Percentiles rank a stretch among this genome's conserved stretches.
Evolutionary conservation across 2,329 filamentous ascomycete genomes (phyloP).

Genomic region (Alternaria gaisen): DNA sequence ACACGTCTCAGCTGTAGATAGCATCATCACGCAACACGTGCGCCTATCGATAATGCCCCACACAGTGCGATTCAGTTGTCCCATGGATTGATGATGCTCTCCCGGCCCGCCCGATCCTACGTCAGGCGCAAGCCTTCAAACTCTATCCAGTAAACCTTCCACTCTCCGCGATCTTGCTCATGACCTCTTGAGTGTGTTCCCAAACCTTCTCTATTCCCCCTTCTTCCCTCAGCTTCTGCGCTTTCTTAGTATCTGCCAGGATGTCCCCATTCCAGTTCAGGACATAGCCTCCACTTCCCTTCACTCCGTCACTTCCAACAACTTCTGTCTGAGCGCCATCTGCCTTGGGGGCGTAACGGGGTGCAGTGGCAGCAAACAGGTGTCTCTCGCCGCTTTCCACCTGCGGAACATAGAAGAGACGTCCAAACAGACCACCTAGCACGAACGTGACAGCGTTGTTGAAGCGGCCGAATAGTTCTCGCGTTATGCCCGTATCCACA

Average conservation of each 20-base stretch:
- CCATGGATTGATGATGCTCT: neutral
- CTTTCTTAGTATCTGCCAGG: constrained; percentile 25
- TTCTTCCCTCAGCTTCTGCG: constrained; percentile 29
- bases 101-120: constrained; percentile 3
- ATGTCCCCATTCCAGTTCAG: constrained; percentile 38
- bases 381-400: constrained; percentile 47
- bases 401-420: constrained; percentile 30
- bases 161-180: constrained; percentile 32
- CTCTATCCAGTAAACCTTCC: constrained; percentile 5
- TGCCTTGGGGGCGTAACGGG: constrained; percentile 30
- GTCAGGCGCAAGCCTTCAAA: neutral
- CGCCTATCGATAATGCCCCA: constrained; percentile 15
- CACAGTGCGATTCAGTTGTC: constrained; percentile 3
- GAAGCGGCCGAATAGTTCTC: constrained; percentile 21
- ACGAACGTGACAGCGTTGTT: constrained; percentile 10
- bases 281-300: constrained; percentile 39
- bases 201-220: constrained; percentile 41
- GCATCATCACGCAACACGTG: neutral
- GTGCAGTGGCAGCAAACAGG: constrained; percentile 42
- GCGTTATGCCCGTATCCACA: constrained; percentile 33
- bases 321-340: constrained; percentile 18
- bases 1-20: neutral
- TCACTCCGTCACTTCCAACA: constrained; percentile 33
- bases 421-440: constrained; percentile 18
- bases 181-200: constrained; percentile 45